A percentile compares a stretch with the other conserved stretches of the same genome.
phyloP scores from a whole-genome alignment of 139 green algal genomes.

The Volvox africanus region DNA sequence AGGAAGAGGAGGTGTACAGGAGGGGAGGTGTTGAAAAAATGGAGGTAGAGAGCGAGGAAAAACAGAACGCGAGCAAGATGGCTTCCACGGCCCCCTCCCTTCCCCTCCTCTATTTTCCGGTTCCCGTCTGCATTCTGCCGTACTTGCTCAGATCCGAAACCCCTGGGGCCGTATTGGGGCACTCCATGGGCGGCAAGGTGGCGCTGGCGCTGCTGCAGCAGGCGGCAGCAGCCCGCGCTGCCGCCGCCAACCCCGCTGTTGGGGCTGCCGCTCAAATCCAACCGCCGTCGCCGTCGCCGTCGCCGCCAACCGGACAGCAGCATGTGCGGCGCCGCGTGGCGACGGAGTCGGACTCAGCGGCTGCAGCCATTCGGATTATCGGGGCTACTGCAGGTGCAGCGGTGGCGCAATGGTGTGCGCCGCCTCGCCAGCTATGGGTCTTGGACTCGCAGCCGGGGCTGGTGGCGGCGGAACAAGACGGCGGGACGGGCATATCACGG shows the following conservation, averaged over 20 bases:
- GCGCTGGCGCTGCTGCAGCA: constrained; percentile 71
- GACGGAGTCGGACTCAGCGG: not conserved
- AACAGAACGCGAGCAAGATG: too few relatives aligned
- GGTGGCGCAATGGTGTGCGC: not conserved
- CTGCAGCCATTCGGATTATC: not conserved
- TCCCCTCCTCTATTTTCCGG: not conserved
- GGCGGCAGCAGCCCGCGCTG: constrained; percentile 27
- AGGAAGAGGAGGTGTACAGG: too few relatives aligned
- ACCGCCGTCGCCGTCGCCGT: too few relatives aligned
- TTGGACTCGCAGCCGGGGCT: constrained; percentile 81
- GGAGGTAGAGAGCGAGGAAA: too few relatives aligned
- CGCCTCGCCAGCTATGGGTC: constrained; percentile 75
- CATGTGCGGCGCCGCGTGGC: not conserved
- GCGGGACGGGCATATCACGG: constrained; percentile 42
- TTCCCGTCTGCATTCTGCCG: not conserved
- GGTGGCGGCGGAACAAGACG: constrained; percentile 51
- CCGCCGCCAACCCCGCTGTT: too few relatives aligned
- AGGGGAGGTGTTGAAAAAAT: too few relatives aligned
- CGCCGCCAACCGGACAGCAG: not conserved
- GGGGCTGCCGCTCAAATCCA: too few relatives aligned
- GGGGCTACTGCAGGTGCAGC: not conserved
- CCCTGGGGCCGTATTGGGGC: constrained; percentile 16
- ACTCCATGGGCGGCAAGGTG: constrained; percentile 88
- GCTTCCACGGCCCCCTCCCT: not conserved
- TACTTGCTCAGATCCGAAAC: constrained; percentile 40